Conservation (phyloP, 202 grass and related monocot genomes). For the Zizania palustris region DNA sequence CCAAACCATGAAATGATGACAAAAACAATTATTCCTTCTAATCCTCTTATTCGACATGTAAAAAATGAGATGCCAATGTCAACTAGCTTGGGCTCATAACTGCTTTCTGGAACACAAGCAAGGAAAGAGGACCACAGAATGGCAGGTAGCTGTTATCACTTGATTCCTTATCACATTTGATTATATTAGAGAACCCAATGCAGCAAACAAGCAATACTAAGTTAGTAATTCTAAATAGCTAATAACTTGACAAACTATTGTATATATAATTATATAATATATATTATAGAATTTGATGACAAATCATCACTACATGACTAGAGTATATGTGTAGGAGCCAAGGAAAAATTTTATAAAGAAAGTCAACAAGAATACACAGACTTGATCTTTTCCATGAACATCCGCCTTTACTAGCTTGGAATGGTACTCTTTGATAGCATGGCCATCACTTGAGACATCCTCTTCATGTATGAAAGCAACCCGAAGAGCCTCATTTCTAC, state of each 20-base stretch:
- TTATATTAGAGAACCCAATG: background rate
- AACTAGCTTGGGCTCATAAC: background rate
- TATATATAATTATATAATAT: background rate
- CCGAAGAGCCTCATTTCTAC: slow-evolving; percentile 94
- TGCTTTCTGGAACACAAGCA: background rate
- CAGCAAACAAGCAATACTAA: background rate
- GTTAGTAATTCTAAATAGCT: background rate
- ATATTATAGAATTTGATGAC: background rate
- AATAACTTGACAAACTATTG: slow-evolving; percentile 10
- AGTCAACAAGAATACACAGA: slow-evolving; percentile 39
- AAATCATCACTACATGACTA: background rate
- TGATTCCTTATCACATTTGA: background rate
- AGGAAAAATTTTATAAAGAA: slow-evolving; percentile 25
- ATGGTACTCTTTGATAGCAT: slow-evolving; percentile 66
- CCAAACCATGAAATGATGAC: background rate
- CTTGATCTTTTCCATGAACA: slow-evolving; percentile 94
- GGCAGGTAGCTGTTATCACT: background rate
- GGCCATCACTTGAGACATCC: slow-evolving; percentile 52
- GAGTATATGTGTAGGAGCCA: background rate
- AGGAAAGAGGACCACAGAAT: background rate
- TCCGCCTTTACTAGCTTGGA: slow-evolving; percentile 97
- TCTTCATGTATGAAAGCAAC: slow-evolving; percentile 96
- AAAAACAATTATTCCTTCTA: background rate
- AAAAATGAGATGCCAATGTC: slow-evolving; percentile 5
- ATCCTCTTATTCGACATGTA: background rate